Evolutionary conservation across 257 asterid genomes (phyloP).

Genomic region (Solanum chmielewskii): DNA sequence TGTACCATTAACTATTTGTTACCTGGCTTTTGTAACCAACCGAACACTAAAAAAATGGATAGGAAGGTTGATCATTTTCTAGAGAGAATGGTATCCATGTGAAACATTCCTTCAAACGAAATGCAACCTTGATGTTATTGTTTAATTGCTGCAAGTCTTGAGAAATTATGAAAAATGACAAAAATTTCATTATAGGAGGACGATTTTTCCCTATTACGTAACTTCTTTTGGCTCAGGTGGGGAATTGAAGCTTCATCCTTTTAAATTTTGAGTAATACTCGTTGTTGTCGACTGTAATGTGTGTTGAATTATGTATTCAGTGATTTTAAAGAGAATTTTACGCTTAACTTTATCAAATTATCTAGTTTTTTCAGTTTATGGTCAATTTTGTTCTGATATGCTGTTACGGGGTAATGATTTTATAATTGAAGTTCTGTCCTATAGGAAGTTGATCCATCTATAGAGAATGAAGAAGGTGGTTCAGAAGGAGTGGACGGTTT

Average conservation of each 20-base stretch:
- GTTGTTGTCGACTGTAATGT: neutral
- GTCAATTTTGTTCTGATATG: neutral
- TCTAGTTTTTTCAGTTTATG: neutral
- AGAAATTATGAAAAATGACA: neutral
- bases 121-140: neutral
- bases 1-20: neutral
- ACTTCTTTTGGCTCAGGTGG: neutral
- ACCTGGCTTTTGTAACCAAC: neutral
- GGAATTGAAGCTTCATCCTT: neutral
- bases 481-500: conserved; percentile 72
- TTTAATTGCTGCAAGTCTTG: neutral
- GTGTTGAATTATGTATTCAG: neutral
- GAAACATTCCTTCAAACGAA: neutral
- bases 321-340: neutral
- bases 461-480: conserved; percentile 65
- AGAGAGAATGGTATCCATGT: neutral
- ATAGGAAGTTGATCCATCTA: conserved; percentile 93
- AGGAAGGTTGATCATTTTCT: neutral
- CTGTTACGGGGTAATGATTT: neutral
- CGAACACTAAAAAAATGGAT: neutral
- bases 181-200: neutral
- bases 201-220: neutral
- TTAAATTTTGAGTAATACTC: neutral
- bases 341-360: neutral
- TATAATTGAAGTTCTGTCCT: neutral